Percentiles rank a stretch among this genome's conserved stretches.
Evolutionary conservation across 1,284 basidiomycete species (phyloP).

Genomic region (Sporisorium exsertum): DNA sequence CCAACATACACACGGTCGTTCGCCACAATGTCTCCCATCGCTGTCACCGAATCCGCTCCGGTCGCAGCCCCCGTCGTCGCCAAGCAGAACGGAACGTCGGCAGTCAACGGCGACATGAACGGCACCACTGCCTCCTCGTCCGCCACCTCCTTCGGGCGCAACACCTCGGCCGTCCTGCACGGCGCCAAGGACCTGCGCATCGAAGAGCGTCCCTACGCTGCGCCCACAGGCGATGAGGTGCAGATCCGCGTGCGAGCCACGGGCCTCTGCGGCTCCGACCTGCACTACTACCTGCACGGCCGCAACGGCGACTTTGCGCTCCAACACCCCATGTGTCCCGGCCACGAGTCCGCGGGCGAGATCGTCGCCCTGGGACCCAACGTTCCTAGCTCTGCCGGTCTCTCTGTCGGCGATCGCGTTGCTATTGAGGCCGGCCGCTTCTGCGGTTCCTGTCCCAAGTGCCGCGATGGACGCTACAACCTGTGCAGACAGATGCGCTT

Average conservation of each 20-base stretch:
- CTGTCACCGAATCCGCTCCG: conserved; percentile 22
- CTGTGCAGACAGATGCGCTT: conserved; percentile 88
- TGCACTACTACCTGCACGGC: conserved; percentile 63
- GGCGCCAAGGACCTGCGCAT: conserved; percentile 72
- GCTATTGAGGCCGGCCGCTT: conserved; percentile 92
- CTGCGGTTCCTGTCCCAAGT: conserved; percentile 76
- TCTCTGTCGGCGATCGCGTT: conserved; percentile 86
- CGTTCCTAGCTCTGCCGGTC: conserved; percentile 71
- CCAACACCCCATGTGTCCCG: conserved; percentile 81
- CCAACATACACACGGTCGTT: neutral
- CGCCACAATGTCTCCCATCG: conserved; percentile 38
- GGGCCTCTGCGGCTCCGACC: conserved; percentile 80
- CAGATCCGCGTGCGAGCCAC: conserved; percentile 83
- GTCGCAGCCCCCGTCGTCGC: conserved; percentile 11
- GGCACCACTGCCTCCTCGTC: conserved; percentile 11
- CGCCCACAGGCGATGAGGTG: conserved; percentile 76
- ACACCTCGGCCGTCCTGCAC: conserved; percentile 69
- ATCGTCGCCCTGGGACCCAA: conserved; percentile 76
- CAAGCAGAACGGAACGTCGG: conserved; percentile 14
- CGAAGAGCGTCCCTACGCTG: conserved; percentile 77
- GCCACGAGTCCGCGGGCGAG: conserved; percentile 89
- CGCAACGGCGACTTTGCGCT: conserved; percentile 93
- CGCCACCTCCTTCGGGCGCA: conserved; percentile 33
- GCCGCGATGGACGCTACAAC: conserved; percentile 85
- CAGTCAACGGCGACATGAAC: conserved; percentile 29